Evolutionary conservation across 371 early-diverging fungal genomes (phyloP).

Genomic region (Cokeromyces recurvatus): DNA sequence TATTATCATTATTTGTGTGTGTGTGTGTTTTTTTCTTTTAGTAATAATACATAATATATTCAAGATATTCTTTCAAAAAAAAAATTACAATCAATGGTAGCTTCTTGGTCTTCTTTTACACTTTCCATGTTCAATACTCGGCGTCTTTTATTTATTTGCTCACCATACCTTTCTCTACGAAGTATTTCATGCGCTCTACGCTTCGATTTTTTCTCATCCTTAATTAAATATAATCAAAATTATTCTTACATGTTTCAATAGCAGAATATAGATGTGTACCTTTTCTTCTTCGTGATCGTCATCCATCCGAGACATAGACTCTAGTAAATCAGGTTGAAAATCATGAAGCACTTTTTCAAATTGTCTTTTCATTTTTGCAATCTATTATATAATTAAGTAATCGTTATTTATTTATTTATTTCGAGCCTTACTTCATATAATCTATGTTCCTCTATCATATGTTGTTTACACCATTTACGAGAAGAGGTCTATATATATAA

Average conservation of each 20-base stretch:
- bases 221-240: no score
- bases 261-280: background rate
- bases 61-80: no score
- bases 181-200: conserved; percentile 20
- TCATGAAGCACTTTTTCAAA: conserved; percentile 46
- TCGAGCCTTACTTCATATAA: conserved; percentile 65
- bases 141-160: conserved; percentile 24
- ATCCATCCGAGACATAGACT: conserved; percentile 3
- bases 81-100: conserved; percentile 11
- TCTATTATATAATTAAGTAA: conserved; percentile 13
- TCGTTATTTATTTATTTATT: conserved; percentile 8
- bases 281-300: conserved; percentile 7
- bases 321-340: conserved; percentile 38
- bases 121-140: conserved; percentile 21
- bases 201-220: background rate
- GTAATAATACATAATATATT: background rate
- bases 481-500: conserved; percentile 47
- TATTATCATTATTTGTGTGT: no score
- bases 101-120: conserved; percentile 12
- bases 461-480: conserved; percentile 57
- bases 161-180: conserved; percentile 28
- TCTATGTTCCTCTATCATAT: conserved; percentile 65
- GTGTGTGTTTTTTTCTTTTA: background rate
- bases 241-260: background rate
- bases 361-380: conserved; percentile 43